These are phyloP conservation scores for Prosopis cineraria DNA, from an alignment of 306 rosid genomes.

Conservation along the genomic window DNA sequence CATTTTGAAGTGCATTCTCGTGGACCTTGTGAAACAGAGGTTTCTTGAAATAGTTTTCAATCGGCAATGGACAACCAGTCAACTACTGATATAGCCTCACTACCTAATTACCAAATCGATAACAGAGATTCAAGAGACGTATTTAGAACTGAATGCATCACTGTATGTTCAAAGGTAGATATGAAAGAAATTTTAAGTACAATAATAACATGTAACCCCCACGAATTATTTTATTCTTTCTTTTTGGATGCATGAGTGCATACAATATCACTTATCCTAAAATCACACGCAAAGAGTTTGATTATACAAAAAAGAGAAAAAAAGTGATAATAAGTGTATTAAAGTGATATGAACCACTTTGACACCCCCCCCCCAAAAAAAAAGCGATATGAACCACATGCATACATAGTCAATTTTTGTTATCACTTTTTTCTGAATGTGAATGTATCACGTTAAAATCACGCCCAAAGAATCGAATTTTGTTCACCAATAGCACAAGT, in stretches of 20 bases:
- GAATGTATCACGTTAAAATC: background rate
- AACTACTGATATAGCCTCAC: background rate
- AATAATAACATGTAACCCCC: background rate
- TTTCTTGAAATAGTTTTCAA: background rate
- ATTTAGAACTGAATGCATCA: background rate
- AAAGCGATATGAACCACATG: background rate
- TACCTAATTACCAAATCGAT: background rate
- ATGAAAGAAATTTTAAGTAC: background rate
- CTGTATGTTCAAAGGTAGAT: background rate
- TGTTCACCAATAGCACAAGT: conserved; percentile 3
- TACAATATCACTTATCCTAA: background rate
- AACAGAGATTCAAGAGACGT: background rate
- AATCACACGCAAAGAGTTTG: background rate
- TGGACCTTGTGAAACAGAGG: background rate
- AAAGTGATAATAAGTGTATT: background rate
- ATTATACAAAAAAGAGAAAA: background rate
- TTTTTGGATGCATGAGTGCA: background rate
- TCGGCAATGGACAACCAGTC: background rate
- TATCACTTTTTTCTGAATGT: background rate
- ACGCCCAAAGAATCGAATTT: background rate
- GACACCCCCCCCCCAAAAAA: too few species aligned
- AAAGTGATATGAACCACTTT: background rate
- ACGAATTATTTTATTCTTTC: background rate
- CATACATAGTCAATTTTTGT: background rate
- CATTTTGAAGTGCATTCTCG: background rate